Conservation (phyloP, 2,329 filamentous ascomycete genomes). For the Aspergillaceae sp. region DNA sequence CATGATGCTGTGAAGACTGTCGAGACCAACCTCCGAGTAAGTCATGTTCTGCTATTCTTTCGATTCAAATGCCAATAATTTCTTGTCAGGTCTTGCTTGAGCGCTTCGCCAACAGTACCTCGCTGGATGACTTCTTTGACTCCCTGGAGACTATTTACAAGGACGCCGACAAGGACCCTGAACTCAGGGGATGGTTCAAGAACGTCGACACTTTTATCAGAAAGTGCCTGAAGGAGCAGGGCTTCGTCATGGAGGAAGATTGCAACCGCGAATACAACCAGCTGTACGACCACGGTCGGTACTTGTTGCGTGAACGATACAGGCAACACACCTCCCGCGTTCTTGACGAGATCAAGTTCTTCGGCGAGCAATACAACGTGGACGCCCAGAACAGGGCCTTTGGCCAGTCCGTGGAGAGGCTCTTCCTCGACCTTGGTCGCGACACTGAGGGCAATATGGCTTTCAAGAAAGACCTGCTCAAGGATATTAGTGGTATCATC, state of each 20-base stretch:
- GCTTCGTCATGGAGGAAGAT: conserved; percentile 76
- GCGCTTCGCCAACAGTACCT: conserved; percentile 92
- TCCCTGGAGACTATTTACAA: conserved; percentile 77
- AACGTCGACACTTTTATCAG: conserved; percentile 68
- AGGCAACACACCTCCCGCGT: conserved; percentile 75
- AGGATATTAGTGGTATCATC: conserved; percentile 80
- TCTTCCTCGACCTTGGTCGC: conserved; percentile 85
- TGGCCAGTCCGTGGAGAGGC: conserved; percentile 63
- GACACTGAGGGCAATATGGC: conserved; percentile 72
- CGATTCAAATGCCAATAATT: too few relatives aligned
- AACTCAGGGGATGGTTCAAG: conserved; percentile 86
- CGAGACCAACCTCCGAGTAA: conserved; percentile 69
- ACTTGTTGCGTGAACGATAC: conserved; percentile 83
- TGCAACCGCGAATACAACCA: conserved; percentile 75
- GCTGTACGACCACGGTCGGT: conserved; percentile 77
- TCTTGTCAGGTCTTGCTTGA: conserved; percentile 66
- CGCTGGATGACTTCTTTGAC: conserved; percentile 74
- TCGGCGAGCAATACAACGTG: conserved; percentile 79
- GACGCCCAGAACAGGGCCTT: conserved; percentile 83
- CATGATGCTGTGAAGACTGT: not conserved
- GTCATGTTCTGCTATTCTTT: conserved; percentile 9
- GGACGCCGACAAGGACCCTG: conserved; percentile 76
- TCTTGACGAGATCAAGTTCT: conserved; percentile 80
- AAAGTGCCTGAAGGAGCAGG: conserved; percentile 76
- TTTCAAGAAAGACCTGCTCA: conserved; percentile 90